Percentiles rank a stretch among this genome's conserved stretches.
Conservation (phyloP, 345 rosid species). For the Tarenaya hassleriana region DNA sequence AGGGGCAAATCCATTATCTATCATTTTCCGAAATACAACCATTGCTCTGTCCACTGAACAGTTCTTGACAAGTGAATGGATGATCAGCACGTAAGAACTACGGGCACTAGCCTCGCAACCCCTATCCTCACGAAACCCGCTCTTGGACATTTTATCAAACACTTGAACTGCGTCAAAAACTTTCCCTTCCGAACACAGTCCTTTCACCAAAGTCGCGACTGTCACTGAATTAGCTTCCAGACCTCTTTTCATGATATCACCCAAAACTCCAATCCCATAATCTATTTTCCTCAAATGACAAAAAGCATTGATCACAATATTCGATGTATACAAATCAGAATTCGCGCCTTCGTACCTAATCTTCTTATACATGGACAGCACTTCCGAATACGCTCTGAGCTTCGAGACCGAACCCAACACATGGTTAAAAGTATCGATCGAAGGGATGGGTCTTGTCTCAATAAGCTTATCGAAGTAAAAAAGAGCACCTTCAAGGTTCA, state of each 20-base stretch:
- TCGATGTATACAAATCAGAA: too few relatives aligned
- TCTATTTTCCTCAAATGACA: too few relatives aligned
- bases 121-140: neutral
- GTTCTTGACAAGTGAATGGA: conserved; percentile 6
- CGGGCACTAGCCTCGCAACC: neutral
- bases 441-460: too few relatives aligned
- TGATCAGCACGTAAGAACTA: neutral
- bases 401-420: too few relatives aligned
- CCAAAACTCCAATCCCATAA: conserved; percentile 1
- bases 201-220: neutral
- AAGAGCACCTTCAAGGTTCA: too few relatives aligned
- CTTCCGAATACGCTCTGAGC: too few relatives aligned
- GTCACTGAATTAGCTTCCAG: neutral
- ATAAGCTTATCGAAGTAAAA: too few relatives aligned
- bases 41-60: neutral
- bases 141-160: conserved; percentile 15
- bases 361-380: too few relatives aligned
- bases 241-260: conserved; percentile 1
- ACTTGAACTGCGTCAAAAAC: conserved; percentile 1
- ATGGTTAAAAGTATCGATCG: too few relatives aligned
- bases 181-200: neutral
- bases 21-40: neutral
- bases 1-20: neutral
- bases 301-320: too few relatives aligned
- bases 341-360: too few relatives aligned